Conservation (phyloP, 106 monocot genomes). For the Dendrobium chrysotoxum region DNA sequence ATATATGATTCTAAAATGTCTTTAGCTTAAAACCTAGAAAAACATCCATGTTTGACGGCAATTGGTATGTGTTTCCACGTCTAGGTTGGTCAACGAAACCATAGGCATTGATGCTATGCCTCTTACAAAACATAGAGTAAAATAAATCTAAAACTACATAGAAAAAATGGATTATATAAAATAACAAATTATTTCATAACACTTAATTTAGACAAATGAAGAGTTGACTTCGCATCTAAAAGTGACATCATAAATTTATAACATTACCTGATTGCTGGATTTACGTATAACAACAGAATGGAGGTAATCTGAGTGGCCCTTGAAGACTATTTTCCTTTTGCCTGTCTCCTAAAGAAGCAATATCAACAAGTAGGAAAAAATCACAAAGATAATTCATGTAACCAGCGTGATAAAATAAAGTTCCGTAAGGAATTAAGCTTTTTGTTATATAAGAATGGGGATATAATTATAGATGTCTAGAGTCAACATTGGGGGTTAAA, state of each 20-base stretch:
- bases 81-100: neutral
- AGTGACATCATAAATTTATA: neutral
- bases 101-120: neutral
- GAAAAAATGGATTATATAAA: neutral
- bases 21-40: neutral
- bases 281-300: constrained; percentile 63
- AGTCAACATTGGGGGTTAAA: neutral
- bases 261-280: constrained; percentile 62
- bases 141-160: neutral
- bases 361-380: neutral
- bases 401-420: neutral
- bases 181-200: neutral
- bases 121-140: neutral
- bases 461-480: neutral
- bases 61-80: neutral
- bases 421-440: neutral
- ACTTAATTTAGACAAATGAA: neutral
- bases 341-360: constrained; percentile 55
- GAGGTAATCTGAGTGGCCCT: constrained; percentile 82
- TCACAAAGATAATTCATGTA: neutral
- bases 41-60: neutral
- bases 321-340: constrained; percentile 65
- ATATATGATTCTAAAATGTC: neutral
- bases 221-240: neutral
- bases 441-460: neutral